Conservation (phyloP, 2,329 filamentous ascomycete genomes). For the Alternaria novae-zelandiae region DNA sequence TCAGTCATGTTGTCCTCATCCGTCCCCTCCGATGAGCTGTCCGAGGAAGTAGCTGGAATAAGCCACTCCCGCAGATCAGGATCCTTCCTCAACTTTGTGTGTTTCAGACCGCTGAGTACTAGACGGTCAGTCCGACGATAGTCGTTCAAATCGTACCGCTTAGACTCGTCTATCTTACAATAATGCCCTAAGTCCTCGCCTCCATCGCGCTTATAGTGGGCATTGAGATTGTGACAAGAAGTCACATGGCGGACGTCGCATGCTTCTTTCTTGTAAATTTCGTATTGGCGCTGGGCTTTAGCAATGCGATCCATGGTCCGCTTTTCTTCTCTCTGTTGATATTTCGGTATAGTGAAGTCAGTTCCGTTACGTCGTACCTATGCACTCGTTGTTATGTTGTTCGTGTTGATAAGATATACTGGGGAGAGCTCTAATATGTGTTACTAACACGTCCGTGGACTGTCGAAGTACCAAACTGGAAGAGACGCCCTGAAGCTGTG, state of each 20-base stretch:
- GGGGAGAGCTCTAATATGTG: not conserved
- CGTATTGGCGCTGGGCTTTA: not conserved
- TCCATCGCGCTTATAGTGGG: not conserved
- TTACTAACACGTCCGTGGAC: not conserved
- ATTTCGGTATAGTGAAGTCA: no score
- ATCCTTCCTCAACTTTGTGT: not conserved
- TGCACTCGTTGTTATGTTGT: not conserved
- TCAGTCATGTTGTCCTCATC: not conserved
- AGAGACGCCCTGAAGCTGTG: constrained; percentile 10
- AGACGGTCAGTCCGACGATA: not conserved
- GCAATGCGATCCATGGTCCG: not conserved
- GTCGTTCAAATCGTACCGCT: not conserved
- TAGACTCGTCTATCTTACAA: not conserved
- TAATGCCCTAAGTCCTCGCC: not conserved
- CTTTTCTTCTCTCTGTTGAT: not conserved
- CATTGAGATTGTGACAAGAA: not conserved
- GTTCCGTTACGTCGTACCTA: not conserved
- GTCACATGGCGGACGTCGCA: not conserved
- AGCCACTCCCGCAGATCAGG: not conserved
- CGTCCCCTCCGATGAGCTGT: not conserved
- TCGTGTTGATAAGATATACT: not conserved
- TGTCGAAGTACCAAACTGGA: not conserved
- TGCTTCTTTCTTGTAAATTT: not conserved
- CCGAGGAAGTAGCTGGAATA: not conserved
- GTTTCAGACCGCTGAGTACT: not conserved